These are phyloP conservation scores for Tolypocladium endophyticum DNA, from an alignment of 2,329 filamentous ascomycete species.

Conservation along the genomic window DNA sequence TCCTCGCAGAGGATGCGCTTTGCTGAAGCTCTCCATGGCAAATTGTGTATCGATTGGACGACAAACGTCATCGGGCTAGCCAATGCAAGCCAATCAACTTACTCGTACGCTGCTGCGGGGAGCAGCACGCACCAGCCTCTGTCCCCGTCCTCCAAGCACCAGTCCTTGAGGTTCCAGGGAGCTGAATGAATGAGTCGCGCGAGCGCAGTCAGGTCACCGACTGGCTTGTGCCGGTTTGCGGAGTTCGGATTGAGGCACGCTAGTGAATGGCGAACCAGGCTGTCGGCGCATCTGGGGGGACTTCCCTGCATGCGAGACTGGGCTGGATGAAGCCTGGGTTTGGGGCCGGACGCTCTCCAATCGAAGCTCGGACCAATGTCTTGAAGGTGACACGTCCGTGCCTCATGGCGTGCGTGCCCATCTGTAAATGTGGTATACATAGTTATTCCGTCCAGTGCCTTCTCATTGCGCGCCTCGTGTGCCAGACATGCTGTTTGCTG, in stretches of 20 bases:
- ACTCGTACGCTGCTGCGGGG: background rate
- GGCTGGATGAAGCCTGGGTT: background rate
- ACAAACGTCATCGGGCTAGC: background rate
- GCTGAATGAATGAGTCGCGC: background rate
- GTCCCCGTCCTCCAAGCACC: background rate
- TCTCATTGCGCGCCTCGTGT: background rate
- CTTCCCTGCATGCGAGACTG: background rate
- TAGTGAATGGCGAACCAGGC: background rate
- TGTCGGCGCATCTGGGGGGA: background rate
- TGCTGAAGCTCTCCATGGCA: background rate
- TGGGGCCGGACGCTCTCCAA: background rate
- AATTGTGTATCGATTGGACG: background rate
- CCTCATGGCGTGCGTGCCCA: background rate
- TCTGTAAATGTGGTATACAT: too few relatives aligned
- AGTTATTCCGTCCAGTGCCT: background rate
- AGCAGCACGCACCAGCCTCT: background rate
- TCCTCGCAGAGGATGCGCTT: background rate
- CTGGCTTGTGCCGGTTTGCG: background rate
- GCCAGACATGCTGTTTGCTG: background rate
- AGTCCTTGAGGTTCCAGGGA: background rate
- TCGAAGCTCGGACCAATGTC: background rate
- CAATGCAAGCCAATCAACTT: background rate
- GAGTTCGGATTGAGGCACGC: background rate
- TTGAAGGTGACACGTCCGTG: background rate
- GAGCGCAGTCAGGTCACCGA: background rate